A percentile compares a stretch with the other conserved stretches of the same genome.
Evolutionary conservation across 768 basidiomycete species (phyloP).

Genomic region (Gloeopeniophorella convolvens): DNA sequence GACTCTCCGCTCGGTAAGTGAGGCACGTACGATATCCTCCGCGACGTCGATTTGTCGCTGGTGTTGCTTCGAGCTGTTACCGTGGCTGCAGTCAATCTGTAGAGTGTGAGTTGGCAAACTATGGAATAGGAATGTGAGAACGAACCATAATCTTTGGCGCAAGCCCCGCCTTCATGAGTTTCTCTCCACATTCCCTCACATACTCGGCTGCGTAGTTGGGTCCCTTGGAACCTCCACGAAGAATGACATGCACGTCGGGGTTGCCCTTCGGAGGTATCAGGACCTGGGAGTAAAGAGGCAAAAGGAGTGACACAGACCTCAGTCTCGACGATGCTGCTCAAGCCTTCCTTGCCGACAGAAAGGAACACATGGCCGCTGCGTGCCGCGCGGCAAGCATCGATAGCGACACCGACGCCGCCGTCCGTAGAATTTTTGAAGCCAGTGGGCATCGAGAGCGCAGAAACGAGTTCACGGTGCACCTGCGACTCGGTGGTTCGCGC

Average conservation of each 20-base stretch:
- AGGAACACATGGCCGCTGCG: slow-evolving; percentile 90
- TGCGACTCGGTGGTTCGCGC: slow-evolving; percentile 90
- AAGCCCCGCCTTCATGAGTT: slow-evolving; percentile 74
- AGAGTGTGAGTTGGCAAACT: not conserved
- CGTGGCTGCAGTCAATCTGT: slow-evolving; percentile 95
- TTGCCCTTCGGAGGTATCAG: slow-evolving; percentile 53
- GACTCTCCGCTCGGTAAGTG: slow-evolving; percentile 7
- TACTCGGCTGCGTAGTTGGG: slow-evolving; percentile 83
- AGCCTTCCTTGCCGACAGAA: slow-evolving; percentile 92
- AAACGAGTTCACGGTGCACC: slow-evolving; percentile 84
- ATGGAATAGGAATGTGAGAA: slow-evolving; percentile 17
- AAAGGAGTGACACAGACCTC: slow-evolving; percentile 39
- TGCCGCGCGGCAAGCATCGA: slow-evolving; percentile 94
- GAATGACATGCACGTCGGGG: slow-evolving; percentile 88
- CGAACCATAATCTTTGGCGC: slow-evolving; percentile 80
- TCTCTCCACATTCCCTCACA: slow-evolving; percentile 68
- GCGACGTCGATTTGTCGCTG: slow-evolving; percentile 83
- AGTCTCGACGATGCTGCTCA: slow-evolving; percentile 93
- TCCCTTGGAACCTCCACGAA: slow-evolving; percentile 83
- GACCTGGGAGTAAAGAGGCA: not conserved
- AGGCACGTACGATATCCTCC: slow-evolving; percentile 69
- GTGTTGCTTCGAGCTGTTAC: slow-evolving; percentile 92
- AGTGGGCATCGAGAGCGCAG: slow-evolving; percentile 88
- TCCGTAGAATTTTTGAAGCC: slow-evolving; percentile 99
- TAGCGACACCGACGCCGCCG: slow-evolving; percentile 82